Conservation (phyloP, 805 yeast genomes). For the Candida xyloterini region DNA sequence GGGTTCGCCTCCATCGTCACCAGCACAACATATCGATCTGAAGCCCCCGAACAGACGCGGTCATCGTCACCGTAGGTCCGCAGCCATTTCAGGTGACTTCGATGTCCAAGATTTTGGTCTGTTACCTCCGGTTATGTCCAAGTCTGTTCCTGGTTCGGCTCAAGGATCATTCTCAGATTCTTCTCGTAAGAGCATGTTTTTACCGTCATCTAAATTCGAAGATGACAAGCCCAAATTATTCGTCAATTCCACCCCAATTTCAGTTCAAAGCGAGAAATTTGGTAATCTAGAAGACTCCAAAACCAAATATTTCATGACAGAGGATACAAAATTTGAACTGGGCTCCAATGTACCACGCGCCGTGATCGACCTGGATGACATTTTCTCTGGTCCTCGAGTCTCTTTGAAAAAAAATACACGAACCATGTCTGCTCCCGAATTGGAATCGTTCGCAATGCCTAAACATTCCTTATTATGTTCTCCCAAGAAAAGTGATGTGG, state of each 20-base stretch:
- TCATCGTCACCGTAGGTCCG: conserved; percentile 82
- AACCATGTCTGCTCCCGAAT: conserved; percentile 21
- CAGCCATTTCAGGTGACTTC: conserved; percentile 86
- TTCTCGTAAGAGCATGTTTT: conserved; percentile 12
- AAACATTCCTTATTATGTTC: conserved; percentile 31
- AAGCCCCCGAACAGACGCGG: conserved; percentile 40
- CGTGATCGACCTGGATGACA: conserved; percentile 34
- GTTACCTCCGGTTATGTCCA: conserved; percentile 14
- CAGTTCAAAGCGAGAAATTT: conserved; percentile 9
- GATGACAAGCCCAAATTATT: conserved; percentile 1
- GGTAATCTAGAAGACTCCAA: conserved; percentile 6
- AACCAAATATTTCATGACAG: conserved; percentile 32
- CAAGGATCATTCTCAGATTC: conserved; percentile 26
- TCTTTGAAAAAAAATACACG: conserved; percentile 14
- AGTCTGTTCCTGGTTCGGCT: conserved; percentile 23
- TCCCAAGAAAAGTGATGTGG: conserved; percentile 31
- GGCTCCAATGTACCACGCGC: conserved; percentile 32
- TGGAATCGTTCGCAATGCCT: conserved; percentile 22
- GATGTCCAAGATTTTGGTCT: conserved; percentile 39
- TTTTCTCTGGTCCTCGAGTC: conserved; percentile 18
- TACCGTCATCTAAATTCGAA: background rate
- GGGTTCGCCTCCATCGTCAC: conserved; percentile 13
- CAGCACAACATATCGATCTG: conserved; percentile 21
- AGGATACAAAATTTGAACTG: conserved; percentile 29
- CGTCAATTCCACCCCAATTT: conserved; percentile 11